Percentiles rank a stretch among this genome's conserved stretches.
These are phyloP conservation scores for Dothideomycetes sp. DNA, from an alignment of 2,329 filamentous ascomycete genomes.

Conservation along the genomic window DNA sequence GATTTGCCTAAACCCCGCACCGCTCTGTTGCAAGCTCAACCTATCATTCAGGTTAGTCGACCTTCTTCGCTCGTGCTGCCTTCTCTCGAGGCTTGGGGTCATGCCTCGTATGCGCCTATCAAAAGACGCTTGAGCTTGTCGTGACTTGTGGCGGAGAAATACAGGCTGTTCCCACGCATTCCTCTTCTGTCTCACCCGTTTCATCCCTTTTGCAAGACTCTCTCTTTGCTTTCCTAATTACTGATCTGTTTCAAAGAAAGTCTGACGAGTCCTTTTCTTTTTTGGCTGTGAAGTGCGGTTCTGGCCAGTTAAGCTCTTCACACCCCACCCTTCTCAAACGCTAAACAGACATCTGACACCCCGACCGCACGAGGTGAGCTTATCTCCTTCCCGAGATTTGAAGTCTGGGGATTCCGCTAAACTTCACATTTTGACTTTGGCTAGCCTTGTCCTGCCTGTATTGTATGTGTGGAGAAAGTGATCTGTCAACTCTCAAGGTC, in stretches of 20 bases:
- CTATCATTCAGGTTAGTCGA: slow-evolving; percentile 10
- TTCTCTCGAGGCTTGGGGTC: too few relatives aligned
- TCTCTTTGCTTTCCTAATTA: too few relatives aligned
- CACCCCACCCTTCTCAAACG: slow-evolving; percentile 3
- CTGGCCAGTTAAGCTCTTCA: slow-evolving; percentile 10
- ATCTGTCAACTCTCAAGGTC: slow-evolving; percentile 11
- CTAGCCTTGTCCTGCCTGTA: too few relatives aligned
- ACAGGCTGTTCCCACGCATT: too few relatives aligned
- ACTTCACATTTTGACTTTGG: slow-evolving; percentile 13
- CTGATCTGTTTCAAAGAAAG: slow-evolving; percentile 3
- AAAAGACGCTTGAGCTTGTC: too few relatives aligned
- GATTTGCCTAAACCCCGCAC: slow-evolving; percentile 12
- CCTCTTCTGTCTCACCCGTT: too few relatives aligned
- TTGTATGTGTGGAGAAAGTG: slow-evolving; percentile 7
- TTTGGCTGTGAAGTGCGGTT: slow-evolving; percentile 1
- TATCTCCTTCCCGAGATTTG: slow-evolving; percentile 9
- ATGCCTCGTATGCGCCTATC: too few relatives aligned
- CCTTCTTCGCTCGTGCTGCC: slow-evolving; percentile 6
- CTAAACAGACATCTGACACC: slow-evolving; percentile 5
- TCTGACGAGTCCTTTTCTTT: background rate
- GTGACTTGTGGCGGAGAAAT: too few relatives aligned
- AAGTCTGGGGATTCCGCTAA: slow-evolving; percentile 7
- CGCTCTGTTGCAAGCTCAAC: slow-evolving; percentile 6
- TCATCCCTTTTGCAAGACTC: slow-evolving; percentile 8
- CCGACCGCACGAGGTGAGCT: slow-evolving; percentile 13